Percentiles rank a stretch among this genome's conserved stretches.
These are phyloP conservation scores for Brassica juncea DNA, from an alignment of 345 rosid genomes.

Conservation along the genomic window DNA sequence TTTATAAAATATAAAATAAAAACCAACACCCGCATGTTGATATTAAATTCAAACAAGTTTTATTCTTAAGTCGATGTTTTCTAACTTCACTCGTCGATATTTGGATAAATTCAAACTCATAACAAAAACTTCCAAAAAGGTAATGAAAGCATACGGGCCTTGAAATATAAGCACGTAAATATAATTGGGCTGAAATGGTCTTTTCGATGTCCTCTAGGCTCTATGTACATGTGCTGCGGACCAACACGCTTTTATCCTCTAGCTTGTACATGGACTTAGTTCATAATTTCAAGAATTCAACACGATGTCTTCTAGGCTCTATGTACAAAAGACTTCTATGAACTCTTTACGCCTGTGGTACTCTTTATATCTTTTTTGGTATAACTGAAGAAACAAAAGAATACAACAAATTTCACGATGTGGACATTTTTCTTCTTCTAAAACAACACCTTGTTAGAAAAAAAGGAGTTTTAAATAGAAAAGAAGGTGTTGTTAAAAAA, in stretches of 20 bases:
- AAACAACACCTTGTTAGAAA: not conserved
- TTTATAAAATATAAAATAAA: too few species aligned
- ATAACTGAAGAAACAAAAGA: not conserved
- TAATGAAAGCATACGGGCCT: not conserved
- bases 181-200: not conserved
- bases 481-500: not conserved
- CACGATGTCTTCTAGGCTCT: not conserved
- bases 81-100: not conserved
- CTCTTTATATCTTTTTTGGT: not conserved
- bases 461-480: not conserved
- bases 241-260: not conserved
- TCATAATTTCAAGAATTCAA: not conserved
- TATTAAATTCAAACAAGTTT: not conserved
- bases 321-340: not conserved
- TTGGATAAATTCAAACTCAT: not conserved
- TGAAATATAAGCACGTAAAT: not conserved
- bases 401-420: not conserved
- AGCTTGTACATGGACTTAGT: not conserved
- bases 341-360: not conserved
- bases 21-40: not conserved
- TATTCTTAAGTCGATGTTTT: not conserved
- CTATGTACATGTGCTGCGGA: not conserved
- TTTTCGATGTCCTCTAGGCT: not conserved
- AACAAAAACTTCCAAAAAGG: not conserved
- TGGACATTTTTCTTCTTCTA: not conserved